Evolutionary conservation across 2,329 filamentous ascomycete genomes (phyloP).

Genomic region (Colletotrichum cuscutae): DNA sequence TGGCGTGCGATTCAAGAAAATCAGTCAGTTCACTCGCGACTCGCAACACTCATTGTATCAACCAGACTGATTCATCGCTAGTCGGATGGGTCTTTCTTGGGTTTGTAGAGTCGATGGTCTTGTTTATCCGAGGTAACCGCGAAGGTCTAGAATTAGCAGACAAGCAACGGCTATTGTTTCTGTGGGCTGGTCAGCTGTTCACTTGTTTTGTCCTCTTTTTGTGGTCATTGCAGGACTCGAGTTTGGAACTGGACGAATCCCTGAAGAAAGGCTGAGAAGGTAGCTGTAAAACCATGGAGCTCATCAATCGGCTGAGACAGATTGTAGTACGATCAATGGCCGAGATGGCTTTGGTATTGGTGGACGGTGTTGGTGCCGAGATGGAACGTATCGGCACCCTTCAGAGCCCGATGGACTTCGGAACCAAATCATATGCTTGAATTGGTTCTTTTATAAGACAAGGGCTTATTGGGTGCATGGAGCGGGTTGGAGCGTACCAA

Average conservation of each 20-base stretch:
- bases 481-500: no score
- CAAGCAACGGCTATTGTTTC: background rate
- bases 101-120: background rate
- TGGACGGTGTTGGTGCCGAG: background rate
- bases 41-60: background rate
- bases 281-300: no score
- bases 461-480: no score
- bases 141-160: background rate
- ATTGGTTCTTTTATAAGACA: no score
- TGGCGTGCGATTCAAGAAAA: background rate
- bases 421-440: no score
- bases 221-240: background rate
- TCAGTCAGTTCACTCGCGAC: background rate
- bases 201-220: background rate
- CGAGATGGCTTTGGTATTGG: background rate
- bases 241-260: background rate
- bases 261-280: background rate
- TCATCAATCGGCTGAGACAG: background rate
- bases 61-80: background rate
- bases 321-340: background rate
- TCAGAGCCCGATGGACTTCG: no score
- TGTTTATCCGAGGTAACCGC: background rate
- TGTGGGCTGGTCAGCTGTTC: background rate
- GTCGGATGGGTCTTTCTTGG: background rate
- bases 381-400: no score